phyloP scores from a whole-genome alignment of 2,329 filamentous ascomycete species.

The Lachnellula cervina region DNA sequence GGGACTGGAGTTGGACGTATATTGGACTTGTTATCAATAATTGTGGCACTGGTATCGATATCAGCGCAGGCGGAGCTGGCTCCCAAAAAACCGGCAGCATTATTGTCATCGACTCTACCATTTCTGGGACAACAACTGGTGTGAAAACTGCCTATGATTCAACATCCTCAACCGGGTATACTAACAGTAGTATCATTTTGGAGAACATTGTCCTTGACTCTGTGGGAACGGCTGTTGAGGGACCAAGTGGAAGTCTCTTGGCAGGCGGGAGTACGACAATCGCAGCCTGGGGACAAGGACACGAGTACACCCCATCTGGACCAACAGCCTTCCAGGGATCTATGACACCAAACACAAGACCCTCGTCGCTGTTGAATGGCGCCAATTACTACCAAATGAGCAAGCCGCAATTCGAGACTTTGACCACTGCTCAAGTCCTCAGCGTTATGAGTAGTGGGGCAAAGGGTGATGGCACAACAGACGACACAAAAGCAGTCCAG shows the following conservation, averaged over 20 bases:
- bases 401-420: constrained; percentile 50
- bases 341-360: constrained; percentile 39
- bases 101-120: constrained; percentile 51
- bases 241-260: constrained; percentile 49
- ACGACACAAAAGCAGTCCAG: constrained; percentile 58
- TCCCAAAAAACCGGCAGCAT: constrained; percentile 49
- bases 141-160: constrained; percentile 47
- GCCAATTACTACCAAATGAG: constrained; percentile 45
- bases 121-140: constrained; percentile 45
- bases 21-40: constrained; percentile 46
- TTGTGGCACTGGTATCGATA: constrained; percentile 48
- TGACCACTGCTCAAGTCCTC: constrained; percentile 36
- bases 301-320: constrained; percentile 54
- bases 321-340: constrained; percentile 38
- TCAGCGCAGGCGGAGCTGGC: constrained; percentile 38
- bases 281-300: constrained; percentile 71
- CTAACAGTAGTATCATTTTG: constrained; percentile 73
- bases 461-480: constrained; percentile 50
- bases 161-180: constrained; percentile 46
- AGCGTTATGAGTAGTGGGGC: constrained; percentile 39
- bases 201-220: constrained; percentile 79
- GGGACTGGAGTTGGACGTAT: constrained; percentile 57
- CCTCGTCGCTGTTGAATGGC: constrained; percentile 40
- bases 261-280: constrained; percentile 64
- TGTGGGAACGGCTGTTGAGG: constrained; percentile 60